Base-by-base conservation (phyloP, 2,329 filamentous ascomycete species). In the Esteya vermicola region DNA sequence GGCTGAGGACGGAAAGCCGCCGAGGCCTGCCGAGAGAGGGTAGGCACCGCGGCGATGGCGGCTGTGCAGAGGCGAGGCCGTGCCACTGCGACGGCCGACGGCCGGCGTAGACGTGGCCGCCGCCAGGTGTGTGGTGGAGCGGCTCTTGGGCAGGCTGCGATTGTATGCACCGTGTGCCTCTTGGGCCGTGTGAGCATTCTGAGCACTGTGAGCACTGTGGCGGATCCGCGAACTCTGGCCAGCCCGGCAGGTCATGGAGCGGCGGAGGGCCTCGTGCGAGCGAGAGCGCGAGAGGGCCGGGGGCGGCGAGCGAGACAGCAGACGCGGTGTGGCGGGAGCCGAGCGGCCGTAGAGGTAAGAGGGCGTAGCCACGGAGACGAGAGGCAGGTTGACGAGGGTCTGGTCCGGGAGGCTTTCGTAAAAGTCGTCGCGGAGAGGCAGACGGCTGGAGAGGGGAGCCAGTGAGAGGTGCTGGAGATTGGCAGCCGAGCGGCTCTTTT, bases 321-420 rank as follows among this genome's bases (percentile, higher is more conserved):
- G 67, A 19, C 73, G 67, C 8, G 77, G 77, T 3, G 77, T 80
- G 2, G 74, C 71, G 6, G 77, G 76, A 2, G 73, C 72, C 19
- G 77, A 78, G 50, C 70, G 72, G 49, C 68, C 70, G 52, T 76
- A 66, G 14, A 78, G 63, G 50, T 80, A 78, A 16, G 72, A 77
- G 18, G 60, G 53, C 40, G 59, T 61, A 48, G 60, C 52, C n/a
- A n/a, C n/a, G 12, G 55, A 12, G 52, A 14, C 13, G 6, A n/a
- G 20, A 6, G 14, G n/a, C 6, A 20, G 4, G 18, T n/a, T 52
- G 27, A 49, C 45, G 10, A 53, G 43, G 31, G 55, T n/a, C n/a
- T n/a, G n/a, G n/a, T n/a, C n/a, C n/a, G n/a, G n/a, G n/a, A n/a
- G n/a, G n/a, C n/a, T n/a, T n/a, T n/a, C 52, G 39, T 67, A 60